A percentile compares a stretch with the other conserved stretches of the same genome.
These are phyloP conservation scores for Pyronema domesticum DNA, from an alignment of 495 filamentous ascomycete species.

Conservation along the genomic window DNA sequence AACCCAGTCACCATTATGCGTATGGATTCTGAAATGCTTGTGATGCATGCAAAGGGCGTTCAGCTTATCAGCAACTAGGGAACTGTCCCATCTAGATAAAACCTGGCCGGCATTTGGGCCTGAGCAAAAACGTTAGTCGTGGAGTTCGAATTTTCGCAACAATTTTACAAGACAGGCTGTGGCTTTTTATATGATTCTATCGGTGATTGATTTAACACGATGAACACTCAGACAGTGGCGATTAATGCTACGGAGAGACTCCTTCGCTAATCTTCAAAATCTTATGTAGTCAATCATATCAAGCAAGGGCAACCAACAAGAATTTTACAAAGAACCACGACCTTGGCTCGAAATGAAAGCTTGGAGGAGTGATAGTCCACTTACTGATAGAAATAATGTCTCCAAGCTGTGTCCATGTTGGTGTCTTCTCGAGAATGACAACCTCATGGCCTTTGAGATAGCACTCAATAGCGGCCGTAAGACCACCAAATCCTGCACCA, in stretches of 20 bases:
- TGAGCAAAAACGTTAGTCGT: background rate
- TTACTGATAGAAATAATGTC: constrained; percentile 23
- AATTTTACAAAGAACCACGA: no score
- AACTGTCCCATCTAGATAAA: constrained; percentile 19
- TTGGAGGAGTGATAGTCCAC: background rate
- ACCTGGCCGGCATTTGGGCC: constrained; percentile 21
- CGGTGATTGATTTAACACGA: no score
- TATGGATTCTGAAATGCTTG: constrained; percentile 18
- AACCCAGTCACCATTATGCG: constrained; percentile 18
- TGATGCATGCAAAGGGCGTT: constrained; percentile 20
- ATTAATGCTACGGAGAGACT: no score
- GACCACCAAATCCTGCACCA: constrained; percentile 44
- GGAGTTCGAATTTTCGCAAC: no score
- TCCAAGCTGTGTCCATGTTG: constrained; percentile 18
- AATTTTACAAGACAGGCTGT: no score
- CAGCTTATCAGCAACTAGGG: constrained; percentile 13
- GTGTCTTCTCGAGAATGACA: constrained; percentile 33
- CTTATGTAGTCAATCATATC: no score
- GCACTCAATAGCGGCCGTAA: constrained; percentile 47
- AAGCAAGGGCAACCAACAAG: no score
- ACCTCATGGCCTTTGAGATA: constrained; percentile 46
- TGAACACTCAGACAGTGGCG: no score
- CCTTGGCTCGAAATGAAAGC: background rate
- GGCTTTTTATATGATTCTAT: no score
- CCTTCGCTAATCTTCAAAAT: no score